Conservation (phyloP, 768 basidiomycete genomes). For the Mycena rosella region DNA sequence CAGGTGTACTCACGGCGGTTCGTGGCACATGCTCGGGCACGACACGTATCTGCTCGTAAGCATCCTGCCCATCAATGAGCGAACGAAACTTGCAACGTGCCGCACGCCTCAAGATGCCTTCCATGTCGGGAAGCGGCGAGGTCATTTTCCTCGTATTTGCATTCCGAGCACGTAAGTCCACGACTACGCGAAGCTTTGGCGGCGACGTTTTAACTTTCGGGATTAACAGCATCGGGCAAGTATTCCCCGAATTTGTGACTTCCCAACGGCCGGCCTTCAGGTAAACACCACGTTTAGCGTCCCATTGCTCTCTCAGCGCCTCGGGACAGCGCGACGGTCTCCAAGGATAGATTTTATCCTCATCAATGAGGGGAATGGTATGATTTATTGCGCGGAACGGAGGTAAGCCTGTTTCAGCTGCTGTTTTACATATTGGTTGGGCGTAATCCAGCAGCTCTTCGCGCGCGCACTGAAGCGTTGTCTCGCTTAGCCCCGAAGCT, state of each 20-base stretch:
- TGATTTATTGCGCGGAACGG: conserved; percentile 44
- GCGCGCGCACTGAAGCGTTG: neutral
- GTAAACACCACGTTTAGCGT: neutral
- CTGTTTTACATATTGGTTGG: conserved; percentile 15
- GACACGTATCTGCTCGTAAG: neutral
- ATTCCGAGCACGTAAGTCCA: neutral
- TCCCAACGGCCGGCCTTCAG: neutral
- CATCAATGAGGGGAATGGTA: conserved; percentile 42
- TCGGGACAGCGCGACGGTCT: conserved; percentile 41
- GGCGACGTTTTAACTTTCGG: neutral
- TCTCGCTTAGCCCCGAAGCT: neutral
- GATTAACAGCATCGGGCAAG: neutral
- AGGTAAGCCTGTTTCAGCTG: conserved; percentile 39
- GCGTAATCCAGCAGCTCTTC: conserved; percentile 21
- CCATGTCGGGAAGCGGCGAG: neutral
- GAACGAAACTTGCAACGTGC: neutral
- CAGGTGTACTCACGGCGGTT: neutral
- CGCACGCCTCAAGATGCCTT: neutral
- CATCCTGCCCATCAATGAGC: neutral
- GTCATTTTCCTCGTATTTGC: neutral
- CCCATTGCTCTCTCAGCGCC: conserved; percentile 17
- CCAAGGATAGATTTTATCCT: conserved; percentile 40
- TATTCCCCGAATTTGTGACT: conserved; percentile 1
- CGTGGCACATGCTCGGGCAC: neutral
- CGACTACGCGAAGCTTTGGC: neutral